These are phyloP conservation scores for Platanthera zijinensis DNA, from an alignment of 106 monocot genomes.

Conservation along the genomic window DNA sequence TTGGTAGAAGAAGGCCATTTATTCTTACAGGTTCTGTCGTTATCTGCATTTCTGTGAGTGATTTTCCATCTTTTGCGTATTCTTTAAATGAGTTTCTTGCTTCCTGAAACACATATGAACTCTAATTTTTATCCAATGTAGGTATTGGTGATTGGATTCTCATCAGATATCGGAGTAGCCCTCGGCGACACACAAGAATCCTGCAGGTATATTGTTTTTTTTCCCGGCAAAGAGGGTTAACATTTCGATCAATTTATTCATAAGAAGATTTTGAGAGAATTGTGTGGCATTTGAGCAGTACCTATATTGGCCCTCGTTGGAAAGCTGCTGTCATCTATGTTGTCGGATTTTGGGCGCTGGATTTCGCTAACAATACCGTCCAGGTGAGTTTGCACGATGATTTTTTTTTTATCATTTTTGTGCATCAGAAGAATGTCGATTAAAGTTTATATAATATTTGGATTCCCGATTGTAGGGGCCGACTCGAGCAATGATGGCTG, in stretches of 20 bases:
- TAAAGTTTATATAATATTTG: background rate
- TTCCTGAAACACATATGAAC: background rate
- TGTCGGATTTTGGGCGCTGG: slow-evolving; percentile 79
- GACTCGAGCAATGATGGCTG: slow-evolving; percentile 59
- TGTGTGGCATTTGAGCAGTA: slow-evolving; percentile 29
- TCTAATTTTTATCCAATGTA: slow-evolving; percentile 7
- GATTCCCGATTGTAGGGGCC: slow-evolving; percentile 33
- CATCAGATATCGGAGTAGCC: slow-evolving; percentile 54
- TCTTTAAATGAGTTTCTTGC: background rate
- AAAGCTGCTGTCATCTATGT: slow-evolving; percentile 70
- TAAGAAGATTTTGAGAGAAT: background rate
- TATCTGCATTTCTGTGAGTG: slow-evolving; percentile 52
- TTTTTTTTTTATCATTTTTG: background rate
- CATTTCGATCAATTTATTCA: background rate
- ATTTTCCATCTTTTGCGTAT: background rate
- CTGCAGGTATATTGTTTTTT: slow-evolving; percentile 37
- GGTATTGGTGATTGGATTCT: slow-evolving; percentile 55
- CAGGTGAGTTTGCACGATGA: slow-evolving; percentile 27
- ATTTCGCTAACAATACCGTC: slow-evolving; percentile 82
- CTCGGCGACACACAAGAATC: slow-evolving; percentile 54
- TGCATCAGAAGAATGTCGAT: background rate
- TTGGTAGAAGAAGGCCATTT: slow-evolving; percentile 63
- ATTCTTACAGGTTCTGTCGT: slow-evolving; percentile 43
- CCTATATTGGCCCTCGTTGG: slow-evolving; percentile 65
- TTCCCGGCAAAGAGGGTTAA: background rate